phyloP scores from a whole-genome alignment of 495 filamentous ascomycete genomes.

The Penicillium simplicissimum region DNA sequence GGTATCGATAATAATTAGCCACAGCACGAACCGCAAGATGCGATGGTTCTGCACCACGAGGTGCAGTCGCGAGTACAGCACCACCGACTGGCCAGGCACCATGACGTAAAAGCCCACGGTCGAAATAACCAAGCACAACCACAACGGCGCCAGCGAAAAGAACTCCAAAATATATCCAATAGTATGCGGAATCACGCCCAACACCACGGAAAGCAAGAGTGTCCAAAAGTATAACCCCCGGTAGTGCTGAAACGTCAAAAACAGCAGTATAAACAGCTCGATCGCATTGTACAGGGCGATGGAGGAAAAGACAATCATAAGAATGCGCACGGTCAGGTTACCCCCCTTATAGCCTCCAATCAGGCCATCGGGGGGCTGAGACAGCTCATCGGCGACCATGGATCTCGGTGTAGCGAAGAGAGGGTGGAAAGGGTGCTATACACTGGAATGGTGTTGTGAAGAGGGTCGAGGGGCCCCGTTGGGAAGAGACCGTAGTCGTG shows the following conservation, averaged over 20 bases:
- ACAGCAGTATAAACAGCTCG: slow-evolving; percentile 49
- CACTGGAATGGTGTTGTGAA: background rate
- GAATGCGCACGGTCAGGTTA: slow-evolving; percentile 35
- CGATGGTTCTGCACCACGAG: slow-evolving; percentile 51
- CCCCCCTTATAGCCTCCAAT: slow-evolving; percentile 36
- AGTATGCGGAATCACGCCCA: slow-evolving; percentile 55
- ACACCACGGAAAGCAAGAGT: slow-evolving; percentile 40
- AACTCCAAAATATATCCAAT: slow-evolving; percentile 58
- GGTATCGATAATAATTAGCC: slow-evolving; percentile 58
- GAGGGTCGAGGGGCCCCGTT: slow-evolving; percentile 6
- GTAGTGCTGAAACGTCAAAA: slow-evolving; percentile 51
- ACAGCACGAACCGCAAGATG: slow-evolving; percentile 52
- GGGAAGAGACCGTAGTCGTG: slow-evolving; percentile 10
- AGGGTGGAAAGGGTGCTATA: background rate
- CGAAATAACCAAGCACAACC: slow-evolving; percentile 41
- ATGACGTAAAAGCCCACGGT: slow-evolving; percentile 60
- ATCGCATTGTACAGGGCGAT: slow-evolving; percentile 54
- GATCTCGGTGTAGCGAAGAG: background rate
- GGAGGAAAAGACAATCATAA: slow-evolving; percentile 50
- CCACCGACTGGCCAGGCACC: slow-evolving; percentile 66
- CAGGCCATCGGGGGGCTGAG: slow-evolving; percentile 35
- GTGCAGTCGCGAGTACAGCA: slow-evolving; percentile 67
- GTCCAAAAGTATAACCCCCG: slow-evolving; percentile 55
- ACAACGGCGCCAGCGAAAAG: slow-evolving; percentile 43
- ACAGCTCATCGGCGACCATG: slow-evolving; percentile 21